phyloP scores from a whole-genome alignment of 2,329 filamentous ascomycete species.

The Podosphaera xanthii region DNA sequence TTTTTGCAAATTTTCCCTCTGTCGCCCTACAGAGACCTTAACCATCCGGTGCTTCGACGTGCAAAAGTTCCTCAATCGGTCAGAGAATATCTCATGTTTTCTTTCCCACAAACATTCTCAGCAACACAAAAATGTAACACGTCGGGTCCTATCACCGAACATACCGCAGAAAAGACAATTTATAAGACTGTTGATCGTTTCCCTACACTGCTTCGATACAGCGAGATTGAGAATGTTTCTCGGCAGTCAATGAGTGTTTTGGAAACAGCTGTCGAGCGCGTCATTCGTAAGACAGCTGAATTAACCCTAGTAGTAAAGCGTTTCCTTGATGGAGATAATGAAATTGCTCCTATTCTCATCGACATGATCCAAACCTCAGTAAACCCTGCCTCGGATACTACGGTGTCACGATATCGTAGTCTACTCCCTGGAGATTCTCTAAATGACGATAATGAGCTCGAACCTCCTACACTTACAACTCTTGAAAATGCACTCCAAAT shows the following conservation, averaged over 20 bases:
- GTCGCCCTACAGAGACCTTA: constrained; percentile 58
- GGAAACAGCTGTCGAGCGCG: constrained; percentile 77
- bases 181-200: constrained; percentile 71
- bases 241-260: constrained; percentile 43
- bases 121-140: constrained; percentile 51
- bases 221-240: constrained; percentile 52
- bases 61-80: constrained; percentile 64
- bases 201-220: constrained; percentile 72
- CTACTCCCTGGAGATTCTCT: constrained; percentile 32
- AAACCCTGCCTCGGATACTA: constrained; percentile 49
- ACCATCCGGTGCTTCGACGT: constrained; percentile 68
- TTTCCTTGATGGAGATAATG: constrained; percentile 48
- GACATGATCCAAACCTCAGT: constrained; percentile 61
- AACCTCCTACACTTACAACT: constrained; percentile 25
- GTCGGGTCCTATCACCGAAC: constrained; percentile 43
- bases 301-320: constrained; percentile 54
- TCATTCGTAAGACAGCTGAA: constrained; percentile 75
- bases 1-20: constrained; percentile 67
- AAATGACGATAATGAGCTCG: constrained; percentile 22
- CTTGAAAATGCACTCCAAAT: constrained; percentile 64
- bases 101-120: constrained; percentile 57
- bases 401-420: constrained; percentile 54
- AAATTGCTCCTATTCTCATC: constrained; percentile 42
- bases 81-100: constrained; percentile 65
- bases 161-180: constrained; percentile 62